Conservation (phyloP, 2,329 filamentous ascomycete species). For the Aspergillus viridinutans region DNA sequence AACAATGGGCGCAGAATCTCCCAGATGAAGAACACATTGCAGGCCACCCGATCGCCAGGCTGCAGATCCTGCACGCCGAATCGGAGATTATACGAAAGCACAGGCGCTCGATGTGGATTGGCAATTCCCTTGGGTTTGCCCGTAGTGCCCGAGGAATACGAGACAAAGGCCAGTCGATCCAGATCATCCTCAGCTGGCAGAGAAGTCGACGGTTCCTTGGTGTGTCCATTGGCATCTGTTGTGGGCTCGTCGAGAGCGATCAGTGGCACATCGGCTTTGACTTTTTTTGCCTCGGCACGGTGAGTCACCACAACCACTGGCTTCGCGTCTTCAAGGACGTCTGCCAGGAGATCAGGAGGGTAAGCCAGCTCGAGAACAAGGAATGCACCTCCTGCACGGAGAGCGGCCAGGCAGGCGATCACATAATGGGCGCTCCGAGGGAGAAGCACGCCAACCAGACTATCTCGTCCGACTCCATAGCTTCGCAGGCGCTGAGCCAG, state of each 20-base stretch:
- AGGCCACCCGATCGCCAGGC: slow-evolving; percentile 74
- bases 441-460: slow-evolving; percentile 70
- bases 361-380: slow-evolving; percentile 77
- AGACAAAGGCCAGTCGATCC: slow-evolving; percentile 73
- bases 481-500: slow-evolving; percentile 61
- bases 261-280: slow-evolving; percentile 58
- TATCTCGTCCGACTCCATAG: slow-evolving; percentile 68
- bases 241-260: slow-evolving; percentile 58
- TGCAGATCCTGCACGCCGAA: slow-evolving; percentile 66
- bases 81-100: slow-evolving; percentile 69
- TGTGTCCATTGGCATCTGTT: slow-evolving; percentile 32
- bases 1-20: slow-evolving; percentile 74
- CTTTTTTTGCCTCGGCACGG: slow-evolving; percentile 59
- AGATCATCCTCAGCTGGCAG: slow-evolving; percentile 63
- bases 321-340: slow-evolving; percentile 71
- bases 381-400: slow-evolving; percentile 74
- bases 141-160: slow-evolving; percentile 73
- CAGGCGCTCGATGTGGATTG: slow-evolving; percentile 70
- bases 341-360: slow-evolving; percentile 66
- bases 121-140: slow-evolving; percentile 78
- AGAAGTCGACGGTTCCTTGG: slow-evolving; percentile 43
- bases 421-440: slow-evolving; percentile 74
- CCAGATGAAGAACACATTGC: slow-evolving; percentile 86
- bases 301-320: slow-evolving; percentile 69
- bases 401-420: slow-evolving; percentile 71